These are phyloP conservation scores for Aspergillus ellipticus DNA, from an alignment of 495 filamentous ascomycete species.

Conservation along the genomic window DNA sequence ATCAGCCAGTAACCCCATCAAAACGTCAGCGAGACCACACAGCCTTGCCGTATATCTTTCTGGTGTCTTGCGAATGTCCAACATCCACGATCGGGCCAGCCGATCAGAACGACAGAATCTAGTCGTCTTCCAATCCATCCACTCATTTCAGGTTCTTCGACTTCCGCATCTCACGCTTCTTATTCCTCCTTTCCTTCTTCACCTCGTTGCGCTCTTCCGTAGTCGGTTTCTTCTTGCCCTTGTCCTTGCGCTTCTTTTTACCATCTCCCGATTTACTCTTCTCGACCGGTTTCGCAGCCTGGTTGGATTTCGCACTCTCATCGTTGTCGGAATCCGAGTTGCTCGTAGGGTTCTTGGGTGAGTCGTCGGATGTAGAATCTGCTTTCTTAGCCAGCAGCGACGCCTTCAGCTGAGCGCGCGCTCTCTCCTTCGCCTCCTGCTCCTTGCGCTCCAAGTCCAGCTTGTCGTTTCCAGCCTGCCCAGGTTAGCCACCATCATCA, in stretches of 20 bases:
- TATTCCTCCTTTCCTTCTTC: slow-evolving; percentile 37
- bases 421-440: slow-evolving; percentile 49
- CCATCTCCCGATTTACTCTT: slow-evolving; percentile 9
- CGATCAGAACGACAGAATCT: background rate
- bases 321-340: slow-evolving; percentile 27
- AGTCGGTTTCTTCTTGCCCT: slow-evolving; percentile 23
- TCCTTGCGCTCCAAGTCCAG: slow-evolving; percentile 53
- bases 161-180: slow-evolving; percentile 34
- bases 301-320: slow-evolving; percentile 12
- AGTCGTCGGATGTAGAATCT: slow-evolving; percentile 13
- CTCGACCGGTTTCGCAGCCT: background rate
- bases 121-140: background rate
- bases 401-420: slow-evolving; percentile 49
- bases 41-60: background rate
- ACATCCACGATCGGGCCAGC: background rate
- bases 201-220: slow-evolving; percentile 24
- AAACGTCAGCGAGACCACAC: background rate
- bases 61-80: too few species aligned
- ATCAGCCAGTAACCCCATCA: background rate
- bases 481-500: slow-evolving; percentile 1
- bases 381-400: slow-evolving; percentile 35
- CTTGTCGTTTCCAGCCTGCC: slow-evolving; percentile 61
- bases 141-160: slow-evolving; percentile 24
- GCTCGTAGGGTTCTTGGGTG: slow-evolving; percentile 15
- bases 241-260: slow-evolving; percentile 21